phyloP scores from a whole-genome alignment of 2,329 filamentous ascomycete genomes.

The Lecanicillium sp. region DNA sequence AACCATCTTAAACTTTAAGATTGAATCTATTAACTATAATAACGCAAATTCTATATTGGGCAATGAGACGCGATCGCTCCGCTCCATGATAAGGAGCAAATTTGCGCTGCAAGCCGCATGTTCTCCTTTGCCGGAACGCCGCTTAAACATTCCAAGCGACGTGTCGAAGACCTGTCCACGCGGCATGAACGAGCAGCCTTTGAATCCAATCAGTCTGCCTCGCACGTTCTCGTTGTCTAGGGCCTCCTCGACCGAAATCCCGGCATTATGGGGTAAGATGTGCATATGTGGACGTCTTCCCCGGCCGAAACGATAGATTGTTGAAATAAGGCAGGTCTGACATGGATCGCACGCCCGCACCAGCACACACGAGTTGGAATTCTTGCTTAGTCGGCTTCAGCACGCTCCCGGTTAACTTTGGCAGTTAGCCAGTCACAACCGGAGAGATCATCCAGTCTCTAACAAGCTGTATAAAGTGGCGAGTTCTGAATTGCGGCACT shows the following conservation, averaged over 20 bases:
- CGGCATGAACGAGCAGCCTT: constrained; percentile 11
- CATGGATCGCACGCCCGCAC: constrained; percentile 9
- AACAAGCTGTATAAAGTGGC: no score
- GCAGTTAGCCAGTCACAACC: no score
- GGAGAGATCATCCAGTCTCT: no score
- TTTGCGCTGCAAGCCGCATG: constrained; percentile 9
- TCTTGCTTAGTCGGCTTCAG: constrained; percentile 12
- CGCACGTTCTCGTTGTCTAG: constrained; percentile 9
- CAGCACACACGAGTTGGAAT: constrained; percentile 16
- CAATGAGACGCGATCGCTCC: constrained; percentile 1
- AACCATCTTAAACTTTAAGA: no score
- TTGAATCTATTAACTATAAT: no score
- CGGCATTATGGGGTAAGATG: constrained; percentile 6
- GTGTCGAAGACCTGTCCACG: constrained; percentile 14
- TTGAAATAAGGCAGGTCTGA: constrained; percentile 13
- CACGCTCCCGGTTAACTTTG: no score
- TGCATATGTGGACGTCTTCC: constrained; percentile 13
- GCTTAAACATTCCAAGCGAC: constrained; percentile 13
- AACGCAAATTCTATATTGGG: no score
- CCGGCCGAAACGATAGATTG: constrained; percentile 15
- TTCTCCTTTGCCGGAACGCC: constrained; percentile 14
- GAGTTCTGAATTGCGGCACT: no score
- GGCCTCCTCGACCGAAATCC: constrained; percentile 12
- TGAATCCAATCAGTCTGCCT: constrained; percentile 11
- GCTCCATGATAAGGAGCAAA: constrained; percentile 14